Evolutionary conservation across 192 early-diverging fungal species (phyloP).

Genomic region (Rhizoclosmatium globosum): DNA sequence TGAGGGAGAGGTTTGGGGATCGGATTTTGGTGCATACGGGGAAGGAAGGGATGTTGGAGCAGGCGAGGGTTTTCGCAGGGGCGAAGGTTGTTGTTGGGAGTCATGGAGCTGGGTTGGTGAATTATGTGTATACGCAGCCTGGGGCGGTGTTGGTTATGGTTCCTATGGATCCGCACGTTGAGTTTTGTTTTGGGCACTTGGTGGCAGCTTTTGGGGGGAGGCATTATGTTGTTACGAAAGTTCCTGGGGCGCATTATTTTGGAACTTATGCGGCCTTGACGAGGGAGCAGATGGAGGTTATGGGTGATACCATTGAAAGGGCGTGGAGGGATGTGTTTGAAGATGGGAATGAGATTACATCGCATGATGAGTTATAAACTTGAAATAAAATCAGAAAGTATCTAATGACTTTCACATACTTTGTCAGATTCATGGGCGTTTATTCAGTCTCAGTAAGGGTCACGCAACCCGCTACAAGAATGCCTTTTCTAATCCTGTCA

Average conservation of each 20-base stretch:
- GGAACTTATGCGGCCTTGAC: conserved; percentile 9
- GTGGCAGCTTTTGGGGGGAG: conserved; percentile 25
- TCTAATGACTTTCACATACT: too few species aligned
- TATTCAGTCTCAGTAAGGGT: too few species aligned
- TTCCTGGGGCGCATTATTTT: conserved; percentile 29
- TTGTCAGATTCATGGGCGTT: too few species aligned
- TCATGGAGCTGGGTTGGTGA: conserved; percentile 30
- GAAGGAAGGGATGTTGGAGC: conserved; percentile 11
- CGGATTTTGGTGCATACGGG: conserved; percentile 20
- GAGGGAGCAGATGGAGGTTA: conserved; percentile 6
- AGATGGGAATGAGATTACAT: background rate
- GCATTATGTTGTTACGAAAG: conserved; percentile 14
- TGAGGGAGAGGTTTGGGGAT: conserved; percentile 2
- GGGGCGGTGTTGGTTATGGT: conserved; percentile 34
- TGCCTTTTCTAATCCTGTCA: conserved; percentile 14
- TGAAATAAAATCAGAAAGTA: too few species aligned
- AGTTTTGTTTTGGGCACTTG: conserved; percentile 31
- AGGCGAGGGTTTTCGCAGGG: conserved; percentile 12
- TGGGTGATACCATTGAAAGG: conserved; percentile 20
- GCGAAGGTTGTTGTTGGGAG: conserved; percentile 27
- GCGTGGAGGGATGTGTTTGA: background rate
- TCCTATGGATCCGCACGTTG: conserved; percentile 35
- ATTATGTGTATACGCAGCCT: conserved; percentile 18
- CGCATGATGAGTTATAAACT: too few species aligned
- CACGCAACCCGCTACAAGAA: background rate